These are phyloP conservation scores for Aspergillus ochraceoroseus DNA, from an alignment of 2,329 filamentous ascomycete species.

Conservation along the genomic window DNA sequence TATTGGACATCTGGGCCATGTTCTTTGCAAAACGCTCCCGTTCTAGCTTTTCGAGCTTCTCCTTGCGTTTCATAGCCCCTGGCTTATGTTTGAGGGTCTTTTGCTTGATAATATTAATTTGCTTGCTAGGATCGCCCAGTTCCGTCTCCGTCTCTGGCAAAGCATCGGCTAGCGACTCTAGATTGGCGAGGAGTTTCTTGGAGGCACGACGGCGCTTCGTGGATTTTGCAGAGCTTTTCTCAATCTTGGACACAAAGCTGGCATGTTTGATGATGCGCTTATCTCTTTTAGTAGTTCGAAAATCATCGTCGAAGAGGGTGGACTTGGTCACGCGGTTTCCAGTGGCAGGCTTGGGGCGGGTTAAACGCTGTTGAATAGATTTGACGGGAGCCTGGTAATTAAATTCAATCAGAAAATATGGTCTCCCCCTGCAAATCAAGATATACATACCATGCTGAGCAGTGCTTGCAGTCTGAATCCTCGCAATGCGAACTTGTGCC, in stretches of 20 bases:
- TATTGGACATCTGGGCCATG: constrained; percentile 65
- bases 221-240: constrained; percentile 55
- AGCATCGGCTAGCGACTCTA: constrained; percentile 73
- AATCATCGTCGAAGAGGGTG: constrained; percentile 40
- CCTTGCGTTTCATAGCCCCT: constrained; percentile 78
- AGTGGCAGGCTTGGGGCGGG: constrained; percentile 16
- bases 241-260: constrained; percentile 69
- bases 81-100: constrained; percentile 69
- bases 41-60: constrained; percentile 72
- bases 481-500: no score
- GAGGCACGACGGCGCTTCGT: constrained; percentile 63
- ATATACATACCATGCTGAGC: no score
- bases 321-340: constrained; percentile 21
- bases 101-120: constrained; percentile 66
- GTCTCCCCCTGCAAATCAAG: no score
- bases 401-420: no score
- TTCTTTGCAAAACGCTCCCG: constrained; percentile 78
- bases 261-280: constrained; percentile 79
- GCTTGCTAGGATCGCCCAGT: constrained; percentile 43
- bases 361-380: constrained; percentile 19
- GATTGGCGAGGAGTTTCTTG: constrained; percentile 72
- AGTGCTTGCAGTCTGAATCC: no score
- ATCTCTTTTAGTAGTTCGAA: constrained; percentile 72
- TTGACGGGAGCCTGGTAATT: constrained; percentile 33
- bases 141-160: constrained; percentile 60